phyloP scores from a whole-genome alignment of 2,329 filamentous ascomycete species.

The Clonostachys sp. region DNA sequence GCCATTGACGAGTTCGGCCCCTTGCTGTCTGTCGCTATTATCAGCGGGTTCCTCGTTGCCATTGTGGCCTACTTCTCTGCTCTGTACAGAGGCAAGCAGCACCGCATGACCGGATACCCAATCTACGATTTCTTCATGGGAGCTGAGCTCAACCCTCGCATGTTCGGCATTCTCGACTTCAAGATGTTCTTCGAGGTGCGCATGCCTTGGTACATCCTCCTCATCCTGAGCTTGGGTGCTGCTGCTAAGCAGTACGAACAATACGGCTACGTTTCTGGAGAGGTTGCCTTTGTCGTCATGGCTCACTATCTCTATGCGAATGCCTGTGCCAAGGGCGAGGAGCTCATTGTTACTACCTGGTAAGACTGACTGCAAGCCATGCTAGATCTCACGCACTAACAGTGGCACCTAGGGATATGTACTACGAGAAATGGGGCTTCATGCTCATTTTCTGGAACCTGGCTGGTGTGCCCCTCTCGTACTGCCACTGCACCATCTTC shows the following conservation, averaged over 20 bases:
- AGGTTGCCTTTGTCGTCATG: conserved; percentile 79
- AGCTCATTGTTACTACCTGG: conserved; percentile 84
- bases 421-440: conserved; percentile 95
- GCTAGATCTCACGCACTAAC: not conserved
- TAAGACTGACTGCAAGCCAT: conserved; percentile 11
- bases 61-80: conserved; percentile 85
- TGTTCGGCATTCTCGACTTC: conserved; percentile 85
- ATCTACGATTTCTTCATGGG: conserved; percentile 95
- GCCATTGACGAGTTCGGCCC: conserved; percentile 94
- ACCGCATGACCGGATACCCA: conserved; percentile 85
- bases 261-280: conserved; percentile 82
- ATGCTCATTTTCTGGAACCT: conserved; percentile 99
- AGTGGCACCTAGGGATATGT: conserved; percentile 65
- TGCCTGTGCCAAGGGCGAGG: conserved; percentile 87
- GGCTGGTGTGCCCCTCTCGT: conserved; percentile 83
- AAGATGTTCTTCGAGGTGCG: conserved; percentile 97
- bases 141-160: conserved; percentile 80
- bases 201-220: conserved; percentile 86
- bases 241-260: conserved; percentile 79
- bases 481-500: conserved; percentile 91
- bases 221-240: conserved; percentile 71
- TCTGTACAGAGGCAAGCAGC: conserved; percentile 71
- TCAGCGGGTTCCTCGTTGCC: conserved; percentile 81
- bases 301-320: conserved; percentile 91
- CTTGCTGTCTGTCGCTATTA: conserved; percentile 86